Conservation (phyloP, 345 rosid genomes). For the Mangifera indica region DNA sequence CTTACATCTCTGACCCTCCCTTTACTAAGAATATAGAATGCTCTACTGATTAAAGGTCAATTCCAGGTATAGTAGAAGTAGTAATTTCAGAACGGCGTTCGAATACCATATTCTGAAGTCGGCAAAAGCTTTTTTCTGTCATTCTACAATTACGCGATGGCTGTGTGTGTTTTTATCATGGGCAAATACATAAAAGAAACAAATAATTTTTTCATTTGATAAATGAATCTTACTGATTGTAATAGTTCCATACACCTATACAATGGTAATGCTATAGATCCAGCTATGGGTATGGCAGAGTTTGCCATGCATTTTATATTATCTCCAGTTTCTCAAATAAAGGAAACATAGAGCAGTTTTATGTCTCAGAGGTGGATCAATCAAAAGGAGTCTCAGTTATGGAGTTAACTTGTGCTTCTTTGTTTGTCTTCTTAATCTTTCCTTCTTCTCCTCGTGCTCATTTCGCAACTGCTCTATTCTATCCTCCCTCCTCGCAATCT, state of each 20-base stretch:
- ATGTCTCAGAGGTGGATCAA: background rate
- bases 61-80: too few species aligned
- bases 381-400: too few species aligned
- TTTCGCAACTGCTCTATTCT: background rate
- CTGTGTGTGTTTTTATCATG: background rate
- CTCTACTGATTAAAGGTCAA: too few species aligned
- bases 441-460: background rate
- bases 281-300: too few species aligned
- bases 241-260: background rate
- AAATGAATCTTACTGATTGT: background rate
- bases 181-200: too few species aligned
- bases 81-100: too few species aligned
- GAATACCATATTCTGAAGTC: background rate
- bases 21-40: too few species aligned
- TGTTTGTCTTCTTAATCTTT: background rate
- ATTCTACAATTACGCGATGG: background rate
- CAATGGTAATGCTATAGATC: background rate
- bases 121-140: background rate
- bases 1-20: too few species aligned
- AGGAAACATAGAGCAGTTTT: constrained; percentile 3
- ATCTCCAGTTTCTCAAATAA: background rate
- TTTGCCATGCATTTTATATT: background rate
- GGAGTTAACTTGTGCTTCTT: background rate
- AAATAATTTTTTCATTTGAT: too few species aligned
- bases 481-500: background rate